Evolutionary conservation across 805 yeast species (phyloP).

Genomic region (Teunomyces stri): DNA sequence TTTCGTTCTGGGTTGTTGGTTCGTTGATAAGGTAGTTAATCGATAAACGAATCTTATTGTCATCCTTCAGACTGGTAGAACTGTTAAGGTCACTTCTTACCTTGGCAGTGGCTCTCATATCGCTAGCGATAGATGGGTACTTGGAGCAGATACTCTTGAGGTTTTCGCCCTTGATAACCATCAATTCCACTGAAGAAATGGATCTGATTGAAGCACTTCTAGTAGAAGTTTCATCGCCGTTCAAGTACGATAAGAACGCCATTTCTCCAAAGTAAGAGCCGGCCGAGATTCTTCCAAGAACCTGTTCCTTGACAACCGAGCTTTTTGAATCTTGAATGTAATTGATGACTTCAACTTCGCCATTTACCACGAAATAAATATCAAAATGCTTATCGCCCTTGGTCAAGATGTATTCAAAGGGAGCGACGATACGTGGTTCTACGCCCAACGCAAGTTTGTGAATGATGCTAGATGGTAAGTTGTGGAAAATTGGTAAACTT

Average conservation of each 20-base stretch:
- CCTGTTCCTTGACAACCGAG: conserved; percentile 28
- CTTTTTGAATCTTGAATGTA: conserved; percentile 10
- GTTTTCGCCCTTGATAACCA: conserved; percentile 56
- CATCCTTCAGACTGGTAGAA: conserved; percentile 2
- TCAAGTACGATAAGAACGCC: conserved; percentile 56
- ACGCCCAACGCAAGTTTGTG: conserved; percentile 65
- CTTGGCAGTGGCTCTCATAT: conserved; percentile 59
- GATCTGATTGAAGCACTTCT: conserved; percentile 68
- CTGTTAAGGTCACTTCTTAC: conserved; percentile 41
- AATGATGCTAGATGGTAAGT: conserved; percentile 55
- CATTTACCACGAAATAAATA: conserved; percentile 63
- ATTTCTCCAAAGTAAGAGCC: conserved; percentile 78
- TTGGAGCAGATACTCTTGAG: conserved; percentile 52
- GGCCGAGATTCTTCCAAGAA: conserved; percentile 56
- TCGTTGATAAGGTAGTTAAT: conserved; percentile 20
- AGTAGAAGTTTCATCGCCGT: conserved; percentile 20
- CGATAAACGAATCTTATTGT: conserved; percentile 13
- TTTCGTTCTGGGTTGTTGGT: not conserved
- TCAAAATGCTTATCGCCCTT: conserved; percentile 63
- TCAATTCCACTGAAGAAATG: conserved; percentile 55
- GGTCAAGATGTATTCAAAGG: conserved; percentile 59
- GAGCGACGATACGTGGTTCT: conserved; percentile 50
- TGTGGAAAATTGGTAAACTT: conserved; percentile 55
- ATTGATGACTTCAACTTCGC: conserved; percentile 67
- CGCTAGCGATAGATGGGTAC: conserved; percentile 58